Percentiles rank a stretch among this genome's conserved stretches.
Conservation (phyloP, 2,329 filamentous ascomycete species). For the Ceratocystis huliohia region DNA sequence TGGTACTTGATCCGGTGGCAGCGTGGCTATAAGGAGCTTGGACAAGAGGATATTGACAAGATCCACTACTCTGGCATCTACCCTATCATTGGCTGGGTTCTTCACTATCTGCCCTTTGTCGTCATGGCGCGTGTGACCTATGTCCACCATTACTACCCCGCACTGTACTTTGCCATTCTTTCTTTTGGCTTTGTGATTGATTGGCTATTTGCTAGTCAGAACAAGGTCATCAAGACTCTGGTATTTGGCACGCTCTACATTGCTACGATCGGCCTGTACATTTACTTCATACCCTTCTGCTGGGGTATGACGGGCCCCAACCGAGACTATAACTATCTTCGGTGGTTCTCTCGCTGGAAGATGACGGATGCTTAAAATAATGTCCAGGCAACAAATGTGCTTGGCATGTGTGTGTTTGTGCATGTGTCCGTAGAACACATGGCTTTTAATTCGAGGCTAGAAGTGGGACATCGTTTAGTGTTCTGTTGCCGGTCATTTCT, state of each 20-base stretch:
- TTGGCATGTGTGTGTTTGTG: not conserved
- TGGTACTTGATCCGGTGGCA: constrained; percentile 96
- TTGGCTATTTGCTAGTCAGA: constrained; percentile 61
- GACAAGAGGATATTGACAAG: constrained; percentile 68
- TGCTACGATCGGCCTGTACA: constrained; percentile 66
- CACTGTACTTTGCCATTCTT: constrained; percentile 92
- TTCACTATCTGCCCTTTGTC: constrained; percentile 92
- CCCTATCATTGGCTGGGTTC: constrained; percentile 82
- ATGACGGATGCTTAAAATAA: constrained; percentile 46
- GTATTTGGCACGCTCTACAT: constrained; percentile 66
- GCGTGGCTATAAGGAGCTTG: constrained; percentile 78
- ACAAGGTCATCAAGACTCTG: constrained; percentile 48
- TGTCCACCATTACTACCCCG: constrained; percentile 98
- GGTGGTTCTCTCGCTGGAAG: constrained; percentile 83
- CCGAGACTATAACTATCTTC: constrained; percentile 77
- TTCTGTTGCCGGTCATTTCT: not conserved
- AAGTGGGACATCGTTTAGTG: not conserved
- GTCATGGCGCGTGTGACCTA: constrained; percentile 98
- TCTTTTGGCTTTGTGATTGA: constrained; percentile 78
- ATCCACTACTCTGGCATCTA: constrained; percentile 92
- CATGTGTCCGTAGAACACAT: not conserved
- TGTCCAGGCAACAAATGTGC: not conserved
- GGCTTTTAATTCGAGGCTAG: not conserved
- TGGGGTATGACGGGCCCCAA: constrained; percentile 88
- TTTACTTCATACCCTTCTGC: constrained; percentile 83